Evolutionary conservation across 768 basidiomycete genomes (phyloP).

Genomic region (Cantharellus anzutake): DNA sequence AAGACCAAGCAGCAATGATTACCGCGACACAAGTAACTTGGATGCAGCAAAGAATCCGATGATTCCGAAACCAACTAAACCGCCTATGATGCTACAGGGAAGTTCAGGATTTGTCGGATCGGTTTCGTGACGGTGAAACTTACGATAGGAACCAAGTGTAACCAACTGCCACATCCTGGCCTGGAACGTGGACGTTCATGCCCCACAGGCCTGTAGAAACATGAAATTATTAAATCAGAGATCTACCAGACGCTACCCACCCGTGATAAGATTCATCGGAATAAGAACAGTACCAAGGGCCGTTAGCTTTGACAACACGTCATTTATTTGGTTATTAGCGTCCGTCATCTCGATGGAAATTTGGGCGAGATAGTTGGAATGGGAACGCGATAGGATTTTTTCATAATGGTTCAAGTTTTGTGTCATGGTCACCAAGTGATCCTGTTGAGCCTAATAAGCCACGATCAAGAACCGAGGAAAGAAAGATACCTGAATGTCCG

Average conservation of each 20-base stretch:
- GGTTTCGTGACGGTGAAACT: neutral
- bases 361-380: constrained; percentile 97
- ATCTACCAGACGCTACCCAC: constrained; percentile 22
- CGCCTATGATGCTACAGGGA: constrained; percentile 46
- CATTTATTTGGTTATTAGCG: constrained; percentile 99
- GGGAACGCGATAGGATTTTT: constrained; percentile 94
- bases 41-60: constrained; percentile 25
- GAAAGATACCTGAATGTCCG: constrained; percentile 62
- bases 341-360: constrained; percentile 99
- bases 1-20: neutral
- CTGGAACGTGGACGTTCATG: constrained; percentile 97
- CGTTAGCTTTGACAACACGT: constrained; percentile 90
- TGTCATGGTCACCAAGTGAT: constrained; percentile 99
- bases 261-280: constrained; percentile 93
- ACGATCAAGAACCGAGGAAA: neutral
- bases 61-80: constrained; percentile 60
- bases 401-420: constrained; percentile 99
- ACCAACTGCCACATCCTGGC: constrained; percentile 36
- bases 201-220: constrained; percentile 64
- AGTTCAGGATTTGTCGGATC: neutral
- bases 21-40: constrained; percentile 5
- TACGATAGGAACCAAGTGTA: constrained; percentile 7
- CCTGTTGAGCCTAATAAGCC: constrained; percentile 21
- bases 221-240: neutral
- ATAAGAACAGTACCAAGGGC: constrained; percentile 94